Percentiles rank a stretch among this genome's conserved stretches.
Conservation (phyloP, 176 grass and related monocot species). For the Triticum aestivum region IWGSC_CS_RefSeq_v2.1 NC_057814.1:82493041-82493540, state of each 20-base stretch:
- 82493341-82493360: neutral
- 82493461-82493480: neutral
- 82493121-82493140: slow-evolving; percentile 99
- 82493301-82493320: neutral
- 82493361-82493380: neutral
- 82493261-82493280: neutral
- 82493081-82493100: slow-evolving; percentile 96
- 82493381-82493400: slow-evolving; percentile 13
- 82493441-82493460: neutral
- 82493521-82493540: slow-evolving; percentile 96
- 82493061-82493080: slow-evolving; percentile 96
- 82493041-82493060: slow-evolving; percentile 97
- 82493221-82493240: neutral
- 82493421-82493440: neutral
- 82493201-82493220: slow-evolving; percentile 24
- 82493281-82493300: neutral
- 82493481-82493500: slow-evolving; percentile 22
- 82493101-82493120: slow-evolving; percentile 98
- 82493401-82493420: neutral
- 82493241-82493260: neutral
- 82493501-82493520: slow-evolving; percentile 99
- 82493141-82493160: slow-evolving; percentile 99
- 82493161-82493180: slow-evolving; percentile 98
- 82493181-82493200: slow-evolving; percentile 97
- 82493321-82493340: neutral